A percentile compares a stretch with the other conserved stretches of the same genome.
Evolutionary conservation across 108 stramenopile species (phyloP).

Genomic region (Nitzschia putrida): DNA sequence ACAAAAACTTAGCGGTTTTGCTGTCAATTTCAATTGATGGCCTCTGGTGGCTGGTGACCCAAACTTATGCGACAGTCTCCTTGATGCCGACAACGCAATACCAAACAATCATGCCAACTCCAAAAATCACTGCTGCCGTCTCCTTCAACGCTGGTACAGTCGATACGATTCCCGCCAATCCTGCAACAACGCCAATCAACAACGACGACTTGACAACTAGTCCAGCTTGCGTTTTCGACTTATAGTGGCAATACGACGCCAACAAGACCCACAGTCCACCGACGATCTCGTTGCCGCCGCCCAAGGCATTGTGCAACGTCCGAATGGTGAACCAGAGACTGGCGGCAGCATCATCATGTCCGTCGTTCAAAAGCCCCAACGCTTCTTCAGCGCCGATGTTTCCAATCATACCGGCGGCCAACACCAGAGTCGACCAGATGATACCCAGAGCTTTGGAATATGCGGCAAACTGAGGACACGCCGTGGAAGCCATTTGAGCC

Average conservation of each 20-base stretch:
- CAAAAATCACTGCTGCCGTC: neutral
- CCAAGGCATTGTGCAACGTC: neutral
- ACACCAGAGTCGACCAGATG: neutral
- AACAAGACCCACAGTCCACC: neutral
- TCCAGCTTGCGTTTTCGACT: neutral
- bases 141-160: neutral
- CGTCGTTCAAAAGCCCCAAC: neutral
- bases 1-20: no score
- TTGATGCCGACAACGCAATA: neutral
- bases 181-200: neutral
- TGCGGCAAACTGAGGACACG: neutral
- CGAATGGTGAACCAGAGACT: neutral
- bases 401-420: neutral
- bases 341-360: neutral
- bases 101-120: neutral
- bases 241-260: neutral
- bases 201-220: neutral
- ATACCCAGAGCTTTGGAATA: neutral
- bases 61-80: no score
- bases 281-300: neutral
- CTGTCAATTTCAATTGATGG: no score
- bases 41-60: no score
- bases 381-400: neutral
- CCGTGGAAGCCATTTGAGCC: neutral
- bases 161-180: neutral